Conservation (phyloP, 148 eudicot genomes). For the Agrostemma githago region DNA sequence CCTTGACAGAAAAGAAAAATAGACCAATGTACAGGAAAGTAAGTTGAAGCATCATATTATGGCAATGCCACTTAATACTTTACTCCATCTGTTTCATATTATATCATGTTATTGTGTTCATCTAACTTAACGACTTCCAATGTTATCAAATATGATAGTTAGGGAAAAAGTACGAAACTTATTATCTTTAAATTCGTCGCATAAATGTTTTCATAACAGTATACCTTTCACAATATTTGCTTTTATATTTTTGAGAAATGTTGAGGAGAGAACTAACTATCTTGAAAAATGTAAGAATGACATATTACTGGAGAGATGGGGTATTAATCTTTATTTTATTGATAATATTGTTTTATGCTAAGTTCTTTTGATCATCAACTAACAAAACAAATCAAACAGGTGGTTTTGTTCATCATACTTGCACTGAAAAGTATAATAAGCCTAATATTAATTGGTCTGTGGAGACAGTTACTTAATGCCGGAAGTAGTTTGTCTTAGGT, state of each 20-base stretch:
- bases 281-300: background rate
- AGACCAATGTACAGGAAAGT: constrained; percentile 81
- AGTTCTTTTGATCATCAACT: background rate
- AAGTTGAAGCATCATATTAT: constrained; percentile 29
- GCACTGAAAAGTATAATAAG: background rate
- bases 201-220: background rate
- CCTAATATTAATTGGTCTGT: background rate
- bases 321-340: background rate
- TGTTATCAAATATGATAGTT: no score
- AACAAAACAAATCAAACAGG: background rate
- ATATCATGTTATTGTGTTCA: background rate
- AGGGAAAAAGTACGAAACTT: background rate
- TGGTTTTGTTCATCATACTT: background rate
- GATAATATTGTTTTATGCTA: background rate
- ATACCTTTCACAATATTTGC: background rate
- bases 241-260: background rate
- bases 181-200: background rate
- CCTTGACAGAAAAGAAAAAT: constrained; percentile 71
- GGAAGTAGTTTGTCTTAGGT: background rate
- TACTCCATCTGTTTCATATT: background rate
- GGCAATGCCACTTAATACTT: background rate
- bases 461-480: background rate
- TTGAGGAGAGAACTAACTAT: background rate
- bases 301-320: background rate
- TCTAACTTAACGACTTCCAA: background rate